Evolutionary conservation across 176 grass and related monocot species (phyloP).

Genomic region (sorghum (Sorghum bicolor)): Sorghum_bicolor_NCBIv3 NC_012876.2:60726501-60727000

Average conservation of each 20-base stretch:
- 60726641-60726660: conserved; percentile 97
- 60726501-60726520: neutral
- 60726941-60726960: conserved; percentile 36
- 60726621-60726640: conserved; percentile 17
- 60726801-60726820: conserved; percentile 69
- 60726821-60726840: conserved; percentile 63
- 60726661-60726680: conserved; percentile 75
- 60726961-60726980: conserved; percentile 37
- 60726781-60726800: conserved; percentile 66
- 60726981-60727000: conserved; percentile 74
- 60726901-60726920: conserved; percentile 66
- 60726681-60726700: conserved; percentile 81
- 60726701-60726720: neutral
- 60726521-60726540: neutral
- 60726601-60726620: conserved; percentile 11
- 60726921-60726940: conserved; percentile 82
- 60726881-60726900: conserved; percentile 65
- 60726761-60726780: conserved; percentile 29
- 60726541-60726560: neutral
- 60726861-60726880: conserved; percentile 75
- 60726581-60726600: neutral
- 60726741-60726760: neutral
- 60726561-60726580: neutral
- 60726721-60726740: conserved; percentile 28
- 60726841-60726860: conserved; percentile 80